Percentiles rank a stretch among this genome's conserved stretches.
Evolutionary conservation across 768 basidiomycete genomes (phyloP).

Genomic region (Collybiopsis confluens): DNA sequence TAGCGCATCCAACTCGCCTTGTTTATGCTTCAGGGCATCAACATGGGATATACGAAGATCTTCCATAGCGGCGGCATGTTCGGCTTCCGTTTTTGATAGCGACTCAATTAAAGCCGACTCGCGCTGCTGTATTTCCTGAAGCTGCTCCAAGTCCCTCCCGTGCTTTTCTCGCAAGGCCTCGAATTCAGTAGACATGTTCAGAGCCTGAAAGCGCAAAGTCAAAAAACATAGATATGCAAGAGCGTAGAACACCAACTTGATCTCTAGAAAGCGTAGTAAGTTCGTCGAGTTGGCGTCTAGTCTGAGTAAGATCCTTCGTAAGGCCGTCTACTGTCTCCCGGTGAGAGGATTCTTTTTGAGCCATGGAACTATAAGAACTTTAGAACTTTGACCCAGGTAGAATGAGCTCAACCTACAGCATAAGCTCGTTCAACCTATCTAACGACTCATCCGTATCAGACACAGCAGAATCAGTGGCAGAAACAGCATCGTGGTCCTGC

Average conservation of each 20-base stretch:
- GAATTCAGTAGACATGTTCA: conserved; percentile 87
- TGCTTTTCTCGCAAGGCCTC: conserved; percentile 67
- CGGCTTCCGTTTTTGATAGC: conserved; percentile 49
- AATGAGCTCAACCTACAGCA: conserved; percentile 59
- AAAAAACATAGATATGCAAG: background rate
- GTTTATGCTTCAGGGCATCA: conserved; percentile 35
- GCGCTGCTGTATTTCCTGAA: conserved; percentile 54
- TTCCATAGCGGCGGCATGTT: conserved; percentile 45
- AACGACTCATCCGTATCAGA: conserved; percentile 68
- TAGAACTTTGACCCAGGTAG: conserved; percentile 9
- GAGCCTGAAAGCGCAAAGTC: conserved; percentile 38
- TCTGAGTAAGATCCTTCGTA: conserved; percentile 59
- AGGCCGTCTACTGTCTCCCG: conserved; percentile 74
- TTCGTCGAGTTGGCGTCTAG: conserved; percentile 78
- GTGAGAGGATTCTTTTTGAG: conserved; percentile 91
- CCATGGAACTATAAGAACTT: conserved; percentile 73
- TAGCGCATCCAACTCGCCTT: conserved; percentile 35
- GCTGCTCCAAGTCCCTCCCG: conserved; percentile 40
- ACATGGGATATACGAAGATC: conserved; percentile 48
- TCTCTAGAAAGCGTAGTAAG: conserved; percentile 77
- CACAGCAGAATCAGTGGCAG: conserved; percentile 31
- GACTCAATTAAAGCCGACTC: conserved; percentile 49
- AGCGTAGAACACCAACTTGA: conserved; percentile 51
- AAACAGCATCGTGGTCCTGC: conserved; percentile 25
- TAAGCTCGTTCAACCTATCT: conserved; percentile 82